Conservation (phyloP, 768 basidiomycete species). For the Rhodotorula toruloides region DNA sequence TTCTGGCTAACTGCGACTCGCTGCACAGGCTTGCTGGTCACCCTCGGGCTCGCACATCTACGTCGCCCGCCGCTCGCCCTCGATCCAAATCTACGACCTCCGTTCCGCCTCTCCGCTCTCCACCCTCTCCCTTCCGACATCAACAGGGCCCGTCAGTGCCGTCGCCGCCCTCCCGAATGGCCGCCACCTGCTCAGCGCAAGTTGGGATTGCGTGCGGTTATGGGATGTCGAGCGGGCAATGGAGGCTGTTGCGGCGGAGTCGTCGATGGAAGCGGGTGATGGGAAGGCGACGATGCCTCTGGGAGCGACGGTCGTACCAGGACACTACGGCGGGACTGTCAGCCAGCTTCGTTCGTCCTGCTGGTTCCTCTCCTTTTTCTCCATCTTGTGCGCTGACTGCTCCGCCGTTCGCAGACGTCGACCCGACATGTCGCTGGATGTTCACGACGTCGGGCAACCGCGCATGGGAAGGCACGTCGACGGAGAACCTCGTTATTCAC, state of each 20-base stretch:
- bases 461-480: conserved; percentile 89
- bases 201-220: conserved; percentile 82
- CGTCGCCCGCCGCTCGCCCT: conserved; percentile 82
- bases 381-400: not conserved
- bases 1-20: not conserved
- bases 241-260: conserved; percentile 51
- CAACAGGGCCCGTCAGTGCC: conserved; percentile 86
- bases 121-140: conserved; percentile 44
- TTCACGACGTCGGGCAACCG: conserved; percentile 89
- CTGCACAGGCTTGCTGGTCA: conserved; percentile 91
- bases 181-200: conserved; percentile 85
- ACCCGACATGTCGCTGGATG: conserved; percentile 74
- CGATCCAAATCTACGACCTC: conserved; percentile 90
- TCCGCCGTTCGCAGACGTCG: conserved; percentile 59
- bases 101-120: conserved; percentile 55
- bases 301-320: conserved; percentile 83
- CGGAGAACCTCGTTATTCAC: conserved; percentile 82
- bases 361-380: not conserved
- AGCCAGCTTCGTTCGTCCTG: conserved; percentile 77
- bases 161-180: conserved; percentile 86
- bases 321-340: conserved; percentile 89
- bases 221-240: conserved; percentile 80
- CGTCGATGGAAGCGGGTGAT: conserved; percentile 55
- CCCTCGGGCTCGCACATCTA: conserved; percentile 79
- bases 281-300: not conserved